Base-by-base conservation (phyloP, 2,329 filamentous ascomycete genomes). In the Corynespora cassiicola region DNA sequence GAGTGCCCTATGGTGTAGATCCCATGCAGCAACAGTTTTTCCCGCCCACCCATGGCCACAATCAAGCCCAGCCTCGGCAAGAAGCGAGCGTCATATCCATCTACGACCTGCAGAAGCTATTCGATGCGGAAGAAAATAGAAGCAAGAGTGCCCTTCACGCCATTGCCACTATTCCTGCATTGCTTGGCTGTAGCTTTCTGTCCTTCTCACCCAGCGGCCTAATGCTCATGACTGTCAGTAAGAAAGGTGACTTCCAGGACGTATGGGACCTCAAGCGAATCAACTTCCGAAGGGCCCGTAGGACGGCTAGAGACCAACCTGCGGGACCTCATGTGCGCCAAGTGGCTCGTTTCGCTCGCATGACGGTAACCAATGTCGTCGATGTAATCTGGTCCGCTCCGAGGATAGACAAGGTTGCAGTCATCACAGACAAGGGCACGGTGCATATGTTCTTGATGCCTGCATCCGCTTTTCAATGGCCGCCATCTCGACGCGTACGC, bases 391-490 rank as follows among this genome's bases (percentile, higher is more conserved):
- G 94, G 94, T 86, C 87, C 2, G 80, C 82, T 37, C 88, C 88
- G 3, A 85, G 85, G 39, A 89, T 88, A 15, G 88, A 95, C 61
- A 85, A 88, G 42, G 73, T 95, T 24, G 92, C 91, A 2, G 85
- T 99, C 71, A 84, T 96, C 17, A 97, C 94, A 1, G 90, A 95
- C 58, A 88, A 91, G 54, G 90, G 92, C n/a, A 99, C 94, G 7
- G 85, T 96, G 8, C 94, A 99, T 69, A 81, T 97, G 27, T 85
- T 96, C 50, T 88, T 96, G 52, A 81, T 97, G 68, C 90, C 90
- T 7, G 78, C 82, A 29, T 87, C 83, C 47, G 88, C 89, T 4
- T 92, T 91, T 55, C 84, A 87, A 51, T 96, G 91, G 91, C 91
- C 91, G 25, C 88, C 90, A 16, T 85, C 83, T 26, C 73, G 74